Base-by-base conservation (phyloP, 129 eudicot genomes). In the Mikania micrantha region DNA sequence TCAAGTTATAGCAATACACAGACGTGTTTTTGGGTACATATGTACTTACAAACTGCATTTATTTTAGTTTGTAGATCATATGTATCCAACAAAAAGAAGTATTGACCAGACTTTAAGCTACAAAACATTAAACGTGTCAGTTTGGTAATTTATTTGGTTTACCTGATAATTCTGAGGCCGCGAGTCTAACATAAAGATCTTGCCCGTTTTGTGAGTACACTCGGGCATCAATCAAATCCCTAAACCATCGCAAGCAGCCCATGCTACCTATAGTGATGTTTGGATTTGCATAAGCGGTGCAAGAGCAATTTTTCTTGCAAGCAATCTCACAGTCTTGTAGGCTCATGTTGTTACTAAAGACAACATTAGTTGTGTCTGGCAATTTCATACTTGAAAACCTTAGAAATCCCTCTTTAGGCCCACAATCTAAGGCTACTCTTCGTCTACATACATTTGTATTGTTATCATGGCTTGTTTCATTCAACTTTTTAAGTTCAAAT, bases 231-330 rank as follows among this genome's bases (percentile, higher is more conserved):
- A 60, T 20, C 49, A 72, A 45, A 10, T 15, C 61, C 27, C 27
- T 69, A 45, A 32, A 72, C 76, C 76, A 87, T 36, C 63, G 40
- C 74, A 84, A 49, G 76, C 95, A 87, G 7, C 95, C 90, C 25
- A 65, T 64, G 17, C 84, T 81, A 21, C 69, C 61, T 15, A 41
- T 25, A 20, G 71, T 61, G 31, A 72, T 72, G 67, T 75, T 67
- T 16, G 77, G 77, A 42, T 49, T 34, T 12, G 79, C 61, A 20
- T 74, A 79, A 12, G 79, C 83, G 11, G 67, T 60, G 70, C 83
- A 79, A 0, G 73, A 39, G 15, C 72, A 62, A 19, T 62, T 64
- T 12, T 52, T 73, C 56, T 64, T 73, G 78, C 78, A 73, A 48
- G 78, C 72, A 0, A 12, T 11, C 54, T 71, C 75, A 73, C 77